Evolutionary conservation across 208 protist genomes (phyloP), one percentile per base, ranked within the genome.

Genomic region (Trypanosoma brucei): DNA sequence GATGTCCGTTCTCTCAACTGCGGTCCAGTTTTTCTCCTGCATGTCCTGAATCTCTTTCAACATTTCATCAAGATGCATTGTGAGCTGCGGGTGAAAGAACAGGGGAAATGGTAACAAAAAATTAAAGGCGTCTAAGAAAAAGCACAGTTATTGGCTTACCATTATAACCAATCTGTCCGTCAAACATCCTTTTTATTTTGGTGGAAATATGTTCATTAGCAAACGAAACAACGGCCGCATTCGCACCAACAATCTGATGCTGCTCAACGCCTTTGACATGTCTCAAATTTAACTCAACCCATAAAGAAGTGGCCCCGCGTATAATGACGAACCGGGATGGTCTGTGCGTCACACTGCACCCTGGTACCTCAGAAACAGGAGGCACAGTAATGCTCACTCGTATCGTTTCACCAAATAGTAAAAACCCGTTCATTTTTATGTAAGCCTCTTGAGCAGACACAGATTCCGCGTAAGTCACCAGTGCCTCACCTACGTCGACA

Each of bases 401-500:
- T n/a, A 93, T 68, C 31, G 53, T n/a, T 31, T 39, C 37, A 34
- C 82, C 84, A 74, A 88, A 88, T 52, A 94, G 59, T 33, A 78
- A 55, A 67, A 73, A 76, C 0, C 81, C 77, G 40, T 94, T 75
- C 39, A 94, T 63, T 48, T 59, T 60, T 30, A 92, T 34, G n/a
- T 91, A 67, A 8, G 85, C 84, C 38, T 83, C 69, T 57, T 94
- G 88, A 8, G 85, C 85, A 45, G 65, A 70, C 52, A 72, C 67
- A 37, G 80, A 76, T 56, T 90, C 81, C 3, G 37, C 38, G 65
- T 91, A 88, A 31, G 59, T 68, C 11, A 92, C 73, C 11, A 79
- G 67, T 4, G 84, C 84, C 37, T 78, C 73, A 62, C 73, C 65
- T n/a, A 35, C 50, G 37, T 36, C 39, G 39, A 48, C 68, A 55